A percentile compares a stretch with the other conserved stretches of the same genome.
These are phyloP conservation scores for Saccharomycopsis amapae DNA, from an alignment of 805 yeast genomes.

Conservation along the genomic window DNA sequence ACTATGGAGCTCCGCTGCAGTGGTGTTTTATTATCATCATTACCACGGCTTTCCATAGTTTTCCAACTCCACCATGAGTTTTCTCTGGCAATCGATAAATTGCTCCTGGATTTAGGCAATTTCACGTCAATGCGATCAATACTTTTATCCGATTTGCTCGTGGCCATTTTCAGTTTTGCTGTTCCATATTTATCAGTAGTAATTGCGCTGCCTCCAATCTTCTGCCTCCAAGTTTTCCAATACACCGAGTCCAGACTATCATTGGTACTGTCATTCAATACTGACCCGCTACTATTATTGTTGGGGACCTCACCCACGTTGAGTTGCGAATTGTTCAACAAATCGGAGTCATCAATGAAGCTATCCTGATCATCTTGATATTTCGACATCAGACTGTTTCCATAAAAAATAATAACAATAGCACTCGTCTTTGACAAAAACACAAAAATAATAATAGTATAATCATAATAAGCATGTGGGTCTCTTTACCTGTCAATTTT, in stretches of 20 bases:
- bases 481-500: too few species aligned
- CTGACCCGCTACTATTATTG: neutral
- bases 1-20: too few species aligned
- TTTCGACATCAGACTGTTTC: too few species aligned
- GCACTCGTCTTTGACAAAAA: too few species aligned
- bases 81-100: neutral
- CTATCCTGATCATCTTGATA: too few species aligned
- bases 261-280: neutral
- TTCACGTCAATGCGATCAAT: neutral
- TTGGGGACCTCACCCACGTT: too few species aligned
- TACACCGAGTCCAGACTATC: conserved; percentile 6
- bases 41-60: neutral
- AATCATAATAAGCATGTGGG: too few species aligned
- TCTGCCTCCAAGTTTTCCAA: conserved; percentile 14
- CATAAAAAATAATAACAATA: too few species aligned
- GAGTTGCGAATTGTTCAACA: too few species aligned
- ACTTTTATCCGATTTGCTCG: conserved; percentile 9
- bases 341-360: too few species aligned
- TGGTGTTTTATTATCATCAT: too few species aligned
- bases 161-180: neutral
- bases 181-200: neutral
- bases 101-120: conserved; percentile 4
- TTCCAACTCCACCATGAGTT: conserved; percentile 13
- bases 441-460: too few species aligned
- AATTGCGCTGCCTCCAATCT: conserved; percentile 3